Evolutionary conservation across 2,329 filamentous ascomycete genomes (phyloP), one percentile per base, ranked within the genome.

Genomic region (Macrophomina pseudophaseolina): DNA sequence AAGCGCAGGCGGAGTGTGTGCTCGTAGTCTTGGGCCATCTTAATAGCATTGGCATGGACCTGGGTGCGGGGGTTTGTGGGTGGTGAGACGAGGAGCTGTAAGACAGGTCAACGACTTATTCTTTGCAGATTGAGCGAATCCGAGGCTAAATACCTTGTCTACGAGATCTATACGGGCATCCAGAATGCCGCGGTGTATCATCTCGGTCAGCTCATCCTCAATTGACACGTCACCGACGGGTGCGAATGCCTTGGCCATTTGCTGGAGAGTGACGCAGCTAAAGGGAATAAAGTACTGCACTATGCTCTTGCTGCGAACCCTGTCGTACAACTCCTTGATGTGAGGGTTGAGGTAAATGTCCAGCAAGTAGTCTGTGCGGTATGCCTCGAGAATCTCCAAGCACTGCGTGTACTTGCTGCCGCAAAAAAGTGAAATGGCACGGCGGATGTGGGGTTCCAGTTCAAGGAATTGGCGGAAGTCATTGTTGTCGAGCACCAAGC

Each of bases 271-370:
- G 68, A 97, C 93, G 70, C 90, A 90, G 49, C 91, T 96, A 78
- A 97, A 99, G 0, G 95, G 94, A 30, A 92, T 85, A 72, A 97
- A 91, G 80, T 97, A 98, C 74, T 97, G 92, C 30, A 94, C 87
- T 67, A 99, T 97, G 73, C 94, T 94, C 81, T 97, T 97, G 73
- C 86, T 91, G 67, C 95, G 88, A 71, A 99, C 93, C 56, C 84
- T 82, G 11, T 85, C 82, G 80, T 94, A 95, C 23, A 99, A 83
- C 1, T 82, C 80, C 44, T 85, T 75, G 18, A 97, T 83, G 70
- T 97, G 91, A 69, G 85, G 87, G 67, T 91, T 89, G 6, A 99
- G 86, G 76, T 97, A 90, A 23, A 97, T 82, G 74, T 99, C 95
- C 5, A 98, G 87, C n/a, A 94, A 84, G 76, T 95, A 98, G 78